Evolutionary conservation across 345 rosid species (phyloP).

Genomic region (Syzygium aqueum): DNA sequence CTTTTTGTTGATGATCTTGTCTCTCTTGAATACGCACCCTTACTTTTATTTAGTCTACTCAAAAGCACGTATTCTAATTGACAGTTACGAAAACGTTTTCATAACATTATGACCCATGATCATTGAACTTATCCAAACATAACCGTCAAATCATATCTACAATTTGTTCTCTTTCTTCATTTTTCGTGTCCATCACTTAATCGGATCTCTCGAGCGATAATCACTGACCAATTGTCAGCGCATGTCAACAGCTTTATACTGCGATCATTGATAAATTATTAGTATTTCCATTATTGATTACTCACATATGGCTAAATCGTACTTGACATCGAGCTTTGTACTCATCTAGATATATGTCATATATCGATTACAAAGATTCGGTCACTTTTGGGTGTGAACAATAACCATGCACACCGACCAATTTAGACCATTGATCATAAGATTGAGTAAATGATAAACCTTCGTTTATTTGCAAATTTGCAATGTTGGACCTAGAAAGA

Average conservation of each 20-base stretch:
- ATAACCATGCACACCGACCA: neutral
- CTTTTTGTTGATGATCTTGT: neutral
- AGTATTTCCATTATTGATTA: neutral
- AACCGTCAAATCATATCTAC: neutral
- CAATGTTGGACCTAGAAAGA: neutral
- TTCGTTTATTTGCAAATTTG: neutral
- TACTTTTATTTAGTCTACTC: neutral
- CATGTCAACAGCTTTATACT: neutral
- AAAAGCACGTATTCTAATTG: neutral
- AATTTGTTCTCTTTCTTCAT: neutral
- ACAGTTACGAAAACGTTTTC: neutral
- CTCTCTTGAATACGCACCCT: fast-evolving
- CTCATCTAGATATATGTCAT: fast-evolving
- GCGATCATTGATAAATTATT: neutral
- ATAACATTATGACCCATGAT: neutral
- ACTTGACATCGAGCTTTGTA: neutral
- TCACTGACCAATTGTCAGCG: neutral
- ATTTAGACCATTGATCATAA: fast-evolving
- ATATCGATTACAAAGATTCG: neutral
- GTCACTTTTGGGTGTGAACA: too few species aligned
- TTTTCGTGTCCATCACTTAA: neutral
- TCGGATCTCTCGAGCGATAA: neutral
- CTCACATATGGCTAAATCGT: fast-evolving
- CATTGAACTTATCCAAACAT: neutral
- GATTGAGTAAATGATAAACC: neutral